Base-by-base conservation (phyloP, 2,329 filamentous ascomycete species). In the Coniella lustricola region DNA sequence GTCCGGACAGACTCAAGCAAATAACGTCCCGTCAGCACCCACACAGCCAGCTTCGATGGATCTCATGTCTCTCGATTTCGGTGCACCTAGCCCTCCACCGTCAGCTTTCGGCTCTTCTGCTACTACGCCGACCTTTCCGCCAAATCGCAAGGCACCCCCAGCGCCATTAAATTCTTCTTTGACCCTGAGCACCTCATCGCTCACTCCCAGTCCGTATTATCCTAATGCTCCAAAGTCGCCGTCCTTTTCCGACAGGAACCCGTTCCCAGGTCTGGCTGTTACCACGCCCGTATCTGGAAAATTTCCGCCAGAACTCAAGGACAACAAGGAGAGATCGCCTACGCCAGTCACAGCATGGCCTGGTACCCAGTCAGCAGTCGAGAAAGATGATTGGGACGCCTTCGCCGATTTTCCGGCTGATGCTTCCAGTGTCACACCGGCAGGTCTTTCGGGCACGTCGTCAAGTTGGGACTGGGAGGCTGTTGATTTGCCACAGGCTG, bases 391-490 rank as follows among this genome's bases (percentile, higher is more conserved):
- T 31, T 79, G 76, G 77, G 69, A 64, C 12, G 66, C 69, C n/a
- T 77, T 76, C 63, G 70, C 76, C 46, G 70, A 75, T 43, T 62
- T 69, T 5, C 64, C 71, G 3, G 50, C 57, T 14, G 49, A 44
- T 37, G 48, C 17, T 21, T 33, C 49, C n/a, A 47, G 31, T 31
- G 44, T 55, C 34, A 49, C 44, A 21, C 44, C 57, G 35, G 54
- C 41, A 31, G 48, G 47, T 10, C 51, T 59, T 17, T 49, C 53
- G 5, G 51, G 51, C 13, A 45, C 52, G 14, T 57, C 58, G 5
- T 50, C 55, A 7, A 60, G 61, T 37, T 80, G 77, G 76, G 69
- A 71, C 40, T 79, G 76, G 76, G 70, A 74, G 29, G 60, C 69
- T 1, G 66, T 65, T 36, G 69, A 71, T 35, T 55, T 56, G 12